Evolutionary conservation across 2,329 filamentous ascomycete species (phyloP), one percentile per base, ranked within the genome.

Genomic region (Venturia pyrina): DNA sequence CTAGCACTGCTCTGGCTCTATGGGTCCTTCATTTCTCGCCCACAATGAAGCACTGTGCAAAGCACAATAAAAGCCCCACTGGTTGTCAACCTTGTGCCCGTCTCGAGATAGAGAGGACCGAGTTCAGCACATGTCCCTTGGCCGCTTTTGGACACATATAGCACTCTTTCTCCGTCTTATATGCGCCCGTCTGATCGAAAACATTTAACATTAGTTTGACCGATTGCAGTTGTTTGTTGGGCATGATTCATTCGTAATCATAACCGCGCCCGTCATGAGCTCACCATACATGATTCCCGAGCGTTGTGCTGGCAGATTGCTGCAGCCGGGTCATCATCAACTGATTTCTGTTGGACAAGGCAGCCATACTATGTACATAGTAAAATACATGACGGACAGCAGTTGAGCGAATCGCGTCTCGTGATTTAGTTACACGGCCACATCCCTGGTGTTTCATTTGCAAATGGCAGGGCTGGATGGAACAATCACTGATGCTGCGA

Each of bases 281-380:
- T 64, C 62, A 64, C 48, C 62, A 43, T 24, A 56, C 62, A 56
- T 28, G 28, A 28, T 48, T 34, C n/a, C 60, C 13, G 21, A 28
- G 15, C 37, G 62, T 56, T n/a, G 62, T 50, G 62, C 46, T 64
- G 62, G 62, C 62, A 64, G n/a, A 41, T 40, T 40, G 7, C 6
- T 40, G 37, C 37, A 37, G 61, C 34, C n/a, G 21, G 43, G 15
- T 34, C 32, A 56, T 21, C 62, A 48, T 34, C 37, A 34, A 40
- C n/a, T n/a, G n/a, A n/a, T n/a, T 63, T 63, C 34, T 11, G 37
- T 62, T 62, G n/a, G 60, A 34, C 60, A 46, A 62, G 60, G 40
- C 60, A 62, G 37, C 43, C 60, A 62, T 62, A 43, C 60, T n/a
- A n/a, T n/a, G n/a, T n/a, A n/a, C n/a, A n/a, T n/a, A n/a, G n/a